Conservation (phyloP, 768 basidiomycete species). For the Psilocybe tampanensis region DNA sequence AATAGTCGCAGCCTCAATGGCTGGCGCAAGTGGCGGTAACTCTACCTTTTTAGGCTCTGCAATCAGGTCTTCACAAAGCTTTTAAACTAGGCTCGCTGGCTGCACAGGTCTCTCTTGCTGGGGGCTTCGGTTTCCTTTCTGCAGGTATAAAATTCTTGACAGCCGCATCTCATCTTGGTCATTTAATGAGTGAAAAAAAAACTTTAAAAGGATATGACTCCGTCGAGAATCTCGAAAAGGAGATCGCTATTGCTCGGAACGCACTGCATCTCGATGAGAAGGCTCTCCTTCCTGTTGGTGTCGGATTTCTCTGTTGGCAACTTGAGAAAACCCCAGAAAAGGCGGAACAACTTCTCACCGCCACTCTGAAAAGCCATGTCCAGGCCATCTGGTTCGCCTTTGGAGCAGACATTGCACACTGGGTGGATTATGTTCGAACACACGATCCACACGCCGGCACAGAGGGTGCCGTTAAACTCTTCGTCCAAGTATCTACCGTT, state of each 20-base stretch:
- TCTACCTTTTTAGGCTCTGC: conserved; percentile 6
- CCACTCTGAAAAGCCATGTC: conserved; percentile 56
- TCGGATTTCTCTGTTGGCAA: conserved; percentile 76
- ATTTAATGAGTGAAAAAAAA: background rate
- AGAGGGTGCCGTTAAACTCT: conserved; percentile 52
- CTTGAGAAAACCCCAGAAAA: conserved; percentile 51
- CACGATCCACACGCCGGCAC: conserved; percentile 46
- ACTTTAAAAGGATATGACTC: conserved; percentile 43
- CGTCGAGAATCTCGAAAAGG: conserved; percentile 44
- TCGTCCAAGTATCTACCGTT: conserved; percentile 65
- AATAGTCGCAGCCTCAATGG: conserved; percentile 71
- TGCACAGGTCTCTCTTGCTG: conserved; percentile 63
- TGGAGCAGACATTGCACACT: conserved; percentile 56
- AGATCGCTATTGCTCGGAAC: conserved; percentile 56
- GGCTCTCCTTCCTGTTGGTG: conserved; percentile 58
- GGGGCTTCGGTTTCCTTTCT: conserved; percentile 79
- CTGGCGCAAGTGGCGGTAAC: conserved; percentile 63
- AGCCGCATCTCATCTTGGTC: background rate
- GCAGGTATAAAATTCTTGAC: conserved; percentile 43
- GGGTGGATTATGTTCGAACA: conserved; percentile 65
- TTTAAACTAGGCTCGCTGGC: conserved; percentile 48
- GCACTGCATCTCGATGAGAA: conserved; percentile 36
- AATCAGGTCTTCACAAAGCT: conserved; percentile 5
- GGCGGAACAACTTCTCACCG: conserved; percentile 44
- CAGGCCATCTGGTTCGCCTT: conserved; percentile 78